A percentile compares a stretch with the other conserved stretches of the same genome.
phyloP scores from a whole-genome alignment of 2,329 filamentous ascomycete genomes.

The Hymenoscyphus repandus region DNA sequence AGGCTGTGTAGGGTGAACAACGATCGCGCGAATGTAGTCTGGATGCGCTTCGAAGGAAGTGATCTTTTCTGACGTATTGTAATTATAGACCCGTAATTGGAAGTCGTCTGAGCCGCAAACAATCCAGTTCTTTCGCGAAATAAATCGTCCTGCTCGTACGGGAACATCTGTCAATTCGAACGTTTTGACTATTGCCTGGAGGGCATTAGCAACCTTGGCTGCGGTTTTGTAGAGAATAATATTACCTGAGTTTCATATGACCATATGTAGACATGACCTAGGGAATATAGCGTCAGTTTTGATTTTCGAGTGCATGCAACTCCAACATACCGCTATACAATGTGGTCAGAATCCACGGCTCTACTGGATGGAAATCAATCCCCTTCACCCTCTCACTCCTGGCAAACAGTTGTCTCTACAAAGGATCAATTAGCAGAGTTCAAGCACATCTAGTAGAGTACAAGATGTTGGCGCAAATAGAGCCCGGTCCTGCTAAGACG shows the following conservation, averaged over 20 bases:
- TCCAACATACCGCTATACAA: constrained; percentile 77
- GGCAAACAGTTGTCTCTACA: constrained; percentile 74
- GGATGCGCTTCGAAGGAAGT: constrained; percentile 95
- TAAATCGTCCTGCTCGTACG: constrained; percentile 91
- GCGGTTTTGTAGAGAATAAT: not conserved
- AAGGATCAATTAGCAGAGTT: constrained; percentile 33
- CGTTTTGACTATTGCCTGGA: constrained; percentile 84
- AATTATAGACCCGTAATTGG: constrained; percentile 86
- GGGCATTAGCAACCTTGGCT: constrained; percentile 11
- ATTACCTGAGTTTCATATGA: constrained; percentile 83
- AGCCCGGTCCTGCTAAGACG: constrained; percentile 17
- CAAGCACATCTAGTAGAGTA: constrained; percentile 17
- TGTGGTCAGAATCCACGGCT: constrained; percentile 95
- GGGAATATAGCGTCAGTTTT: constrained; percentile 25
- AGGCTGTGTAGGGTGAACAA: constrained; percentile 89
- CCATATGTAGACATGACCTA: constrained; percentile 98
- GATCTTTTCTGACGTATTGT: constrained; percentile 99
- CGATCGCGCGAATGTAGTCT: constrained; percentile 96
- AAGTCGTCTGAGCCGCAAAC: constrained; percentile 94
- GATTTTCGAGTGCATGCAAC: constrained; percentile 15
- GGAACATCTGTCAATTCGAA: constrained; percentile 99
- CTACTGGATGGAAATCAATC: constrained; percentile 94
- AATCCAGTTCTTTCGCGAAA: constrained; percentile 98
- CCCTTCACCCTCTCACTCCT: constrained; percentile 94
- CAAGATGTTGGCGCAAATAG: constrained; percentile 19